Conservation (phyloP, 1,284 basidiomycete genomes). For the Tilletia caries region DNA sequence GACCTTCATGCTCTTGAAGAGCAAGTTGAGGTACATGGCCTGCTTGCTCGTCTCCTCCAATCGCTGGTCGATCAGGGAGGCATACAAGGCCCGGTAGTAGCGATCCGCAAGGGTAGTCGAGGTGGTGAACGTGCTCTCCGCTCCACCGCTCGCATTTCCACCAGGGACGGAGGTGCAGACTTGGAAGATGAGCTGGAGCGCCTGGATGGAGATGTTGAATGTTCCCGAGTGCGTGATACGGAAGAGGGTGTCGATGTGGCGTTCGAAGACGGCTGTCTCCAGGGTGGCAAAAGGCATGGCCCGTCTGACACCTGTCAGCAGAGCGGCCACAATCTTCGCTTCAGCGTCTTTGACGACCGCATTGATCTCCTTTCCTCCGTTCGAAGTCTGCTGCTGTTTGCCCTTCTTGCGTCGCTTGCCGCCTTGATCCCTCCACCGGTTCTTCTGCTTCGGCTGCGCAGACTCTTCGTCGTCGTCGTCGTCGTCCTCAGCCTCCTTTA, state of each 20-base stretch:
- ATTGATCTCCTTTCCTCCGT: conserved; percentile 16
- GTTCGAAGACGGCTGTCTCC: conserved; percentile 65
- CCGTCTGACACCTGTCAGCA: conserved; percentile 90
- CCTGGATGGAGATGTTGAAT: conserved; percentile 95
- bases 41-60: conserved; percentile 84
- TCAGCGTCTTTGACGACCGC: conserved; percentile 60
- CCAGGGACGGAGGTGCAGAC: conserved; percentile 56
- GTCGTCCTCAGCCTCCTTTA: conserved; percentile 31
- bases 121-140: conserved; percentile 12
- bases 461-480: conserved; percentile 22
- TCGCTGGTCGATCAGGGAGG: conserved; percentile 78
- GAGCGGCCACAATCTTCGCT: conserved; percentile 80
- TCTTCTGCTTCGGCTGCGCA: conserved; percentile 18
- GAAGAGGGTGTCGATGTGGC: conserved; percentile 90
- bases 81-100: conserved; percentile 88
- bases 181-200: conserved; percentile 85
- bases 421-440: conserved; percentile 6
- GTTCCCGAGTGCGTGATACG: conserved; percentile 82
- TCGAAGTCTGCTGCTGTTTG: conserved; percentile 15
- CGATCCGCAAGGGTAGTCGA: conserved; percentile 59
- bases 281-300: conserved; percentile 85
- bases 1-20: conserved; percentile 66
- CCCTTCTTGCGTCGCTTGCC: conserved; percentile 17
- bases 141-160: conserved; percentile 15
- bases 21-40: conserved; percentile 92